These are phyloP conservation scores for Bremia lactucae DNA, from an alignment of 352 stramenopile genomes.

Conservation along the genomic window DNA sequence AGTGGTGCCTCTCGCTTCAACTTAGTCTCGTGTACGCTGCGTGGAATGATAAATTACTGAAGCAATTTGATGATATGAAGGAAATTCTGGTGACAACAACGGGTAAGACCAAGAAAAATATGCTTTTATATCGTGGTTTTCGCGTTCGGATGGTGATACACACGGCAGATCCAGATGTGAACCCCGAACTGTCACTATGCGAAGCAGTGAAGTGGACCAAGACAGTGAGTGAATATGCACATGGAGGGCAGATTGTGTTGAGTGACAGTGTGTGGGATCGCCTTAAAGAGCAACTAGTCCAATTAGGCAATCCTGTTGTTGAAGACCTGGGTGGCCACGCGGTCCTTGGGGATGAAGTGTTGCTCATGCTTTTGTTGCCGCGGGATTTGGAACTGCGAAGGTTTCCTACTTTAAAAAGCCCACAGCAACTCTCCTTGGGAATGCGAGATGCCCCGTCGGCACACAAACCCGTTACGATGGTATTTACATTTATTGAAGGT, in stretches of 20 bases:
- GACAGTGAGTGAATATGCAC: constrained; percentile 70
- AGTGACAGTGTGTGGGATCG: constrained; percentile 81
- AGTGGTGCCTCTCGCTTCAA: constrained; percentile 81
- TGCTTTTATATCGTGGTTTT: constrained; percentile 74
- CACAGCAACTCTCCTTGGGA: constrained; percentile 52
- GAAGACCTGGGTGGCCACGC: constrained; percentile 73
- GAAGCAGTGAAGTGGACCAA: constrained; percentile 80
- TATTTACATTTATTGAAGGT: constrained; percentile 86
- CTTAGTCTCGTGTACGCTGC: constrained; percentile 77
- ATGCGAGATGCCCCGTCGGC: constrained; percentile 79
- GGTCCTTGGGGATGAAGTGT: constrained; percentile 60
- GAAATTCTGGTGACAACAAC: constrained; percentile 48
- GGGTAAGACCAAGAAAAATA: constrained; percentile 62
- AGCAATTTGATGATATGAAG: constrained; percentile 73
- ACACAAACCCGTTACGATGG: constrained; percentile 74
- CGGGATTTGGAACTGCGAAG: constrained; percentile 64
- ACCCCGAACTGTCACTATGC: constrained; percentile 46
- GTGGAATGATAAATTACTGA: constrained; percentile 83
- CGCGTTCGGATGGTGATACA: constrained; percentile 84
- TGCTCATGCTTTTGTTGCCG: constrained; percentile 72
- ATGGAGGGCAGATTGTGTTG: constrained; percentile 78
- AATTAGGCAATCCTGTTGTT: constrained; percentile 81
- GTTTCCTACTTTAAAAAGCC: constrained; percentile 66
- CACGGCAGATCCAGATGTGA: constrained; percentile 41
- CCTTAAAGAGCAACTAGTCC: constrained; percentile 78